Base-by-base conservation (phyloP, 768 basidiomycete genomes). In the Lactarius akahatsu region DNA sequence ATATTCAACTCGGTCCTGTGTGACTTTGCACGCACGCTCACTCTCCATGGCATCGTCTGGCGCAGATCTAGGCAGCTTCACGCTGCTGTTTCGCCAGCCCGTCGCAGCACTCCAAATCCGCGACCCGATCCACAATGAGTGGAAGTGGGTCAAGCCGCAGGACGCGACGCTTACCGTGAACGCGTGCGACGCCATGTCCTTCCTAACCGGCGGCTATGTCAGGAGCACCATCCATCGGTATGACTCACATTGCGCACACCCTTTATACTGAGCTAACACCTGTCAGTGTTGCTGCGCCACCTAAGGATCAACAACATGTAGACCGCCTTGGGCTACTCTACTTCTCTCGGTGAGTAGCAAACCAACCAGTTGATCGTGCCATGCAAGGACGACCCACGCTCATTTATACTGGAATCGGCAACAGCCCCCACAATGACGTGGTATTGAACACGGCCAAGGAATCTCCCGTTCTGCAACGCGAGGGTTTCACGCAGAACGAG, bases 91-190 rank as follows among this genome's bases (percentile, higher is more conserved):
- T 78, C 77, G 81, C 10, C 84, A 84, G 72, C 84, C 84, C 18
- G 82, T 85, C 57, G 80, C 83, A 0, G 82, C 80, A 4, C 78
- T 85, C 18, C 84, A 85, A 71, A 82, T 85, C 73, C 74, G 77
- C 61, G 80, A 80, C 69, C 79, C 76, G 68, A 55, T 71, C n/a
- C 82, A 80, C 1, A 78, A 79, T 34, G 77, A 80, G 64, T 86
- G 83, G 83, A 82, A 82, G 68, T 85, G 80, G 80, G 83, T 82
- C 50, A 83, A 82, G 73, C 82, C 82, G 15, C 78, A 80, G 66
- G 76, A 82, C 65, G 79, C 76, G 23, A 78, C 79, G 36, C 73
- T 83, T 43, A 82, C 83, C 10, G 82, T 83, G 56, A 84, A 84
- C 73, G 77, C 80, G 11, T 82, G 81, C 70, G 83, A 85, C 69